phyloP scores from a whole-genome alignment of 2,329 filamentous ascomycete genomes.

The Xylariales sp. region DNA sequence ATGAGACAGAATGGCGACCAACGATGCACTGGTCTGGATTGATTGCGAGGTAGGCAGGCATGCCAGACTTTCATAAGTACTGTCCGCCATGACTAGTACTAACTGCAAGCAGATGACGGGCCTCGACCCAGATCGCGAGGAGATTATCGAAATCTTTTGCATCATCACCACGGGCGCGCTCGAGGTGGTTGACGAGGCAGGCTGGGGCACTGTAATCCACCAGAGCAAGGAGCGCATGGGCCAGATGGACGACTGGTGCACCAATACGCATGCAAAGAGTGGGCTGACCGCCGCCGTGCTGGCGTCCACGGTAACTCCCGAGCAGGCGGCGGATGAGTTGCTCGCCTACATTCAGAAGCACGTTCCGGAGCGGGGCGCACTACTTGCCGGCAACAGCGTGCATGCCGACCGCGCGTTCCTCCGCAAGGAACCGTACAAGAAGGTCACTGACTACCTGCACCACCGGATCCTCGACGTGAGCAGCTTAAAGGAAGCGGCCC shows the following conservation, averaged over 20 bases:
- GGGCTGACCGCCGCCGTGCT: conserved; percentile 77
- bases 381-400: conserved; percentile 89
- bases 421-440: conserved; percentile 65
- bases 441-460: conserved; percentile 73
- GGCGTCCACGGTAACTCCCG: conserved; percentile 66
- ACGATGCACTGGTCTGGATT: conserved; percentile 17
- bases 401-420: conserved; percentile 87
- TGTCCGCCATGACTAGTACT: too few species aligned
- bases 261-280: conserved; percentile 69
- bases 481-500: conserved; percentile 83
- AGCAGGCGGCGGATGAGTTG: conserved; percentile 67
- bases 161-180: conserved; percentile 82
- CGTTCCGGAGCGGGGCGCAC: conserved; percentile 63
- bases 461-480: conserved; percentile 93
- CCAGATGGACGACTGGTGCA: conserved; percentile 88
- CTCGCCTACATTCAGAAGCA: conserved; percentile 72
- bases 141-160: conserved; percentile 88
- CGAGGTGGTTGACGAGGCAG: conserved; percentile 67
- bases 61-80: too few species aligned
- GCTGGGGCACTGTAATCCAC: conserved; percentile 78
- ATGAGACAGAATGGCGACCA: conserved; percentile 9
- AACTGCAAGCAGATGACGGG: conserved; percentile 99
- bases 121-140: conserved; percentile 71
- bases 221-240: conserved; percentile 66
- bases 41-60: conserved; percentile 40